A percentile compares a stretch with the other conserved stretches of the same genome.
These are phyloP conservation scores for Tarenaya hassleriana DNA, from an alignment of 345 rosid species.

Conservation along the genomic window DNA sequence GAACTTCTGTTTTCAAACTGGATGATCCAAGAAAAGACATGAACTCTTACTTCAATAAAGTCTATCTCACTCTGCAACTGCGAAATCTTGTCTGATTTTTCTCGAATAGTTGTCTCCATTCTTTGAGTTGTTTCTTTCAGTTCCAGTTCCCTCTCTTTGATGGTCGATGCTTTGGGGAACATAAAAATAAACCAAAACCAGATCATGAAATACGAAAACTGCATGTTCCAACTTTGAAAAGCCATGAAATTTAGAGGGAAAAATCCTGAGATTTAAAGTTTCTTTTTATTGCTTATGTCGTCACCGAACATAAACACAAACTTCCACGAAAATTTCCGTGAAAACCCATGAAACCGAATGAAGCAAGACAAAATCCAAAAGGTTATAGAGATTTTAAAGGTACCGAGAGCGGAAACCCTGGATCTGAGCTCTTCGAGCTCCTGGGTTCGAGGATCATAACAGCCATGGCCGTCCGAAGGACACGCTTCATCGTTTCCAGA, in stretches of 20 bases:
- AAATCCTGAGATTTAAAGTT: too few relatives aligned
- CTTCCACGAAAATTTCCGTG: not conserved
- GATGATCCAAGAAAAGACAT: not conserved
- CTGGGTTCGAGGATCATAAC: conserved; percentile 7
- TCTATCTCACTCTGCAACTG: conserved; percentile 27
- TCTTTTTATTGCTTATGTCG: too few relatives aligned
- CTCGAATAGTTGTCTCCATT: conserved; percentile 32
- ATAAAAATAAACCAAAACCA: conserved; percentile 4
- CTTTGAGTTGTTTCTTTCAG: conserved; percentile 27
- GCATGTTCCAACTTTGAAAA: conserved; percentile 8
- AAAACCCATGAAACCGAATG: not conserved
- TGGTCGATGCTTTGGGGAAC: conserved; percentile 25
- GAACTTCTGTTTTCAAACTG: not conserved
- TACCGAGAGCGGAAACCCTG: conserved; percentile 30
- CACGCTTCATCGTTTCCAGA: conserved; percentile 5
- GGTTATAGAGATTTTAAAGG: conserved; percentile 4
- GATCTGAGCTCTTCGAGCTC: conserved; percentile 32
- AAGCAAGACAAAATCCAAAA: not conserved
- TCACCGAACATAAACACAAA: conserved; percentile 1
- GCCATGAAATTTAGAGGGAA: not conserved
- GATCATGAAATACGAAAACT: not conserved
- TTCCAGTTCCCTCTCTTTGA: conserved; percentile 28
- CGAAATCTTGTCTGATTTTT: conserved; percentile 27
- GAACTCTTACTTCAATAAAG: conserved; percentile 29
- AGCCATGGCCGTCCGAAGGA: conserved; percentile 15